Evolutionary conservation across 23 red algal genomes (phyloP).

Genomic region (Gracilaria vermiculophylla): DNA sequence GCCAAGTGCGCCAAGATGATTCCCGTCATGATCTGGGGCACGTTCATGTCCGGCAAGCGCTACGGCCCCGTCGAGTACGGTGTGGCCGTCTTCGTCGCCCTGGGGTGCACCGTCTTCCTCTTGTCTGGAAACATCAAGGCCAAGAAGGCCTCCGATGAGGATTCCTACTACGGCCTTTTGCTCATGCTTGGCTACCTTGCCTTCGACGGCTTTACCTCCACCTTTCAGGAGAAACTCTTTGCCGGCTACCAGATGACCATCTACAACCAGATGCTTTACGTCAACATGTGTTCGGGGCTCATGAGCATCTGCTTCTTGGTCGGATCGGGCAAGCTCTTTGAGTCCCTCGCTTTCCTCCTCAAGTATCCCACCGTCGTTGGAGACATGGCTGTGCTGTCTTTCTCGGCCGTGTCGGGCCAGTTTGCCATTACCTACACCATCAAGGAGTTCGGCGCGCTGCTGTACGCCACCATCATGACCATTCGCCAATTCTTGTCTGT

Average conservation of each 20-base stretch:
- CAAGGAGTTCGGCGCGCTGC: conserved; percentile 90
- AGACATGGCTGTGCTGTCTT: conserved; percentile 72
- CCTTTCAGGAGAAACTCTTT: conserved; percentile 98
- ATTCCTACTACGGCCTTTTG: conserved; percentile 72
- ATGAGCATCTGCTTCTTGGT: conserved; percentile 65
- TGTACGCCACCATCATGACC: conserved; percentile 98
- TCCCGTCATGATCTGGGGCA: conserved; percentile 93
- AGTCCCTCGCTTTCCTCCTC: conserved; percentile 59
- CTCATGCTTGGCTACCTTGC: conserved; percentile 95
- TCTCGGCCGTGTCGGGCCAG: conserved; percentile 85
- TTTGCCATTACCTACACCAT: conserved; percentile 96
- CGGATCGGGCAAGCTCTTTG: conserved; percentile 52
- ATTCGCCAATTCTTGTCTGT: conserved; percentile 95
- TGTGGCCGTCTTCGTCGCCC: conserved; percentile 81
- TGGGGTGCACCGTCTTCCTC: conserved; percentile 86
- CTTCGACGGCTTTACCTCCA: conserved; percentile 95
- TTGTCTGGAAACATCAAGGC: conserved; percentile 84
- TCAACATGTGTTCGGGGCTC: conserved; percentile 79
- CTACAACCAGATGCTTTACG: conserved; percentile 98
- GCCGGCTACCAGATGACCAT: conserved; percentile 85
- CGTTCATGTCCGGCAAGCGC: conserved; percentile 78
- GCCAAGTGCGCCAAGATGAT: conserved; percentile 98
- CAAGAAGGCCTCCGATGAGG: conserved; percentile 58
- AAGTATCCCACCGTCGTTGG: conserved; percentile 75
- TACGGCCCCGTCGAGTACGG: conserved; percentile 79